Percentiles rank a stretch among this genome's conserved stretches.
phyloP scores from a whole-genome alignment of 257 asterid genomes.

The Echites panduratus region DNA sequence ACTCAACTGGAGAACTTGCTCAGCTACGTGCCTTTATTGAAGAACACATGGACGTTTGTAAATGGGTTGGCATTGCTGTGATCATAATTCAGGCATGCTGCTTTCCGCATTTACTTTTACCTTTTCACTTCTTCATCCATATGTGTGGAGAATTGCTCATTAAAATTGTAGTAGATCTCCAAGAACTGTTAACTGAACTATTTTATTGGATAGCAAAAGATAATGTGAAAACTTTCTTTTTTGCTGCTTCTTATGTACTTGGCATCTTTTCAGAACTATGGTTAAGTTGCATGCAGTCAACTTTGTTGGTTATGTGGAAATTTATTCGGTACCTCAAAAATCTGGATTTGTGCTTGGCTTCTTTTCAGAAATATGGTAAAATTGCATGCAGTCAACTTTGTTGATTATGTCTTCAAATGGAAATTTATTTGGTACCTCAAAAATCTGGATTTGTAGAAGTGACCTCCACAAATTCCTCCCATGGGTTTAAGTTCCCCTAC shows the following conservation, averaged over 20 bases:
- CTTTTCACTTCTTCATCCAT: neutral
- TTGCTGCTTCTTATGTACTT: neutral
- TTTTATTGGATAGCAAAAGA: neutral
- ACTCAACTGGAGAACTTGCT: conserved; percentile 83
- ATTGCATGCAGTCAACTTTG: neutral
- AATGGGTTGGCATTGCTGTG: conserved; percentile 63
- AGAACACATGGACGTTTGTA: conserved; percentile 53
- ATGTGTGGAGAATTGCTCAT: neutral
- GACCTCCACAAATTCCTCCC: neutral
- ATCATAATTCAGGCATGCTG: conserved; percentile 63
- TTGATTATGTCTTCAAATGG: neutral
- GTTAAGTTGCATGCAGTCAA: neutral
- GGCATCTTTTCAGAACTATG: neutral
- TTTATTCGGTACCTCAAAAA: too few species aligned
- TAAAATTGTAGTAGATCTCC: neutral
- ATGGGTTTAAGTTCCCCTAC: neutral
- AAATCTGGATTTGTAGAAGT: neutral
- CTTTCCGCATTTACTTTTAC: conserved; percentile 14
- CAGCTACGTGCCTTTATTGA: conserved; percentile 41
- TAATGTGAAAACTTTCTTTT: neutral
- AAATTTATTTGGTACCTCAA: too few species aligned
- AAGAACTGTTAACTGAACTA: neutral
- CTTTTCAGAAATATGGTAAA: neutral
- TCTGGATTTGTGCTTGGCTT: neutral
- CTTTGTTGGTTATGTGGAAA: neutral